Conservation (phyloP, 306 rosid species). For the Arachis hypogaea region DNA sequence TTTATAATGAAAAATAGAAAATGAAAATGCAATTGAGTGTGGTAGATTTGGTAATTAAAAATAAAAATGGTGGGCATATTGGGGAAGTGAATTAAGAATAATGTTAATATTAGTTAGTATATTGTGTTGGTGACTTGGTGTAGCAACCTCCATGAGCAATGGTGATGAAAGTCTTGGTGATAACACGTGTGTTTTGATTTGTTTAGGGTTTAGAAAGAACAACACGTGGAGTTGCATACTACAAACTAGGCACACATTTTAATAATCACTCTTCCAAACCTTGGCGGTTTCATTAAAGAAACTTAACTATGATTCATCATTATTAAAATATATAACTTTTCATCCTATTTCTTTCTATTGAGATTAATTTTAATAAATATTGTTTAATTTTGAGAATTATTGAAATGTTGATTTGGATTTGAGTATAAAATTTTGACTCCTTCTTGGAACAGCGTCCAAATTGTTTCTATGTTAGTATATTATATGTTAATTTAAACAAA, state of each 20-base stretch:
- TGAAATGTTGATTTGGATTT: no score
- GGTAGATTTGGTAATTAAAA: background rate
- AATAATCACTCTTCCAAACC: background rate
- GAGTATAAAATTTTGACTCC: no score
- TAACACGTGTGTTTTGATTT: conserved; percentile 1
- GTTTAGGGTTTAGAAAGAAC: background rate
- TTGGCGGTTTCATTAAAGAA: background rate
- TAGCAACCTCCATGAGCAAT: background rate
- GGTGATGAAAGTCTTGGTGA: background rate
- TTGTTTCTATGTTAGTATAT: no score
- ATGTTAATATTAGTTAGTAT: background rate
- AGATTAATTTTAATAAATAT: no score
- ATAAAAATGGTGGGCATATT: background rate
- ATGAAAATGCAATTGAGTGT: background rate
- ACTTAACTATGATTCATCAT: background rate
- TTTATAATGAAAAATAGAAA: no score
- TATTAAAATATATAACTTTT: no score
- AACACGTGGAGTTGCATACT: conserved; percentile 4
- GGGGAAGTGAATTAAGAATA: background rate
- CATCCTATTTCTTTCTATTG: no score
- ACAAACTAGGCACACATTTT: conserved; percentile 5
- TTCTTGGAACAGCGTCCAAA: no score
- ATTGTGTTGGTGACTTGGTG: background rate
- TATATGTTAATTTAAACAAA: no score
- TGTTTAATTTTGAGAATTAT: no score